Percentiles rank a stretch among this genome's conserved stretches.
Conservation (phyloP, 1,284 basidiomycete species). For the Ceratobasidium sp. region DNA sequence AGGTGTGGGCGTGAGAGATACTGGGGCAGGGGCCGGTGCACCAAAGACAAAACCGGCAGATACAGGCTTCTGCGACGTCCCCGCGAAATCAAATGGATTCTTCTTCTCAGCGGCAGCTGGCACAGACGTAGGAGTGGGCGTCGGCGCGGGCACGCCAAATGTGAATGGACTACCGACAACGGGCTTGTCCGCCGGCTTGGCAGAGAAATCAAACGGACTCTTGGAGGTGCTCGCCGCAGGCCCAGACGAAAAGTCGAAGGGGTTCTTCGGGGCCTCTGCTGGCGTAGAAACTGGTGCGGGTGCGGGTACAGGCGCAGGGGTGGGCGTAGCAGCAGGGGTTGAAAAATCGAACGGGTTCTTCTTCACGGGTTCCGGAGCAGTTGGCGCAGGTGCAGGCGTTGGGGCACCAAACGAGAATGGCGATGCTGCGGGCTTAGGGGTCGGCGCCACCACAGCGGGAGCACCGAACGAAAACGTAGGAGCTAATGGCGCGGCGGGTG, state of each 20-base stretch:
- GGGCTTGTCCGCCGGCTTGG: conserved; percentile 87
- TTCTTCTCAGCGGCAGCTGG: conserved; percentile 35
- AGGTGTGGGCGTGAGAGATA: too few relatives aligned
- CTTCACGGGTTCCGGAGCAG: conserved; percentile 50
- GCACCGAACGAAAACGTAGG: conserved; percentile 46
- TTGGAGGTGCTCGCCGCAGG: conserved; percentile 73
- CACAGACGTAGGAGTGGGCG: conserved; percentile 49
- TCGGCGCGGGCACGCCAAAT: conserved; percentile 53
- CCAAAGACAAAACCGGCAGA: conserved; percentile 39
- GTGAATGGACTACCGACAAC: conserved; percentile 27
- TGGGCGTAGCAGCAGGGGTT: conserved; percentile 70
- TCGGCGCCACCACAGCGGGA: conserved; percentile 52
- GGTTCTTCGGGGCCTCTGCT: conserved; percentile 81
- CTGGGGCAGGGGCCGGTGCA: conserved; percentile 38
- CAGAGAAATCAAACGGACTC: conserved; percentile 60
- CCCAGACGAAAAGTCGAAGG: conserved; percentile 97
- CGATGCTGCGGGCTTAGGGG: conserved; percentile 55
- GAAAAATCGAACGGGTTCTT: conserved; percentile 62
- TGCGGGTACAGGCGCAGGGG: conserved; percentile 58
- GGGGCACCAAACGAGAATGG: conserved; percentile 49
- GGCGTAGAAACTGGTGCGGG: conserved; percentile 90
- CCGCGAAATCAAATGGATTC: conserved; percentile 34
- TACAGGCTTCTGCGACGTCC: conserved; percentile 29
- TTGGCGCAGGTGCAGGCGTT: conserved; percentile 50
- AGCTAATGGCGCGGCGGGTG: conserved; percentile 49